Conservation (phyloP, 176 grass and related monocot genomes). For the Triticum monococcum region DNA sequence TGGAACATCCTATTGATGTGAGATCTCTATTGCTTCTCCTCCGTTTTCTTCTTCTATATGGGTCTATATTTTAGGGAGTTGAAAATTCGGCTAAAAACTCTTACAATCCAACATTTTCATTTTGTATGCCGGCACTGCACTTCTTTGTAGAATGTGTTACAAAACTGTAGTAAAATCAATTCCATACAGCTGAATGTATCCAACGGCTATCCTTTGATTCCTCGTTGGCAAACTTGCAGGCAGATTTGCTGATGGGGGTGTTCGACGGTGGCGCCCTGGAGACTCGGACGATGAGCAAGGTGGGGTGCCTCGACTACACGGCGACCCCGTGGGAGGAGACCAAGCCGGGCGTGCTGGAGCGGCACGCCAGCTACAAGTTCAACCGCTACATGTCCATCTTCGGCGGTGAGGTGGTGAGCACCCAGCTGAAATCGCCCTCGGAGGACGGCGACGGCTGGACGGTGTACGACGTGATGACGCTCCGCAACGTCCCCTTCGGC, state of each 20-base stretch:
- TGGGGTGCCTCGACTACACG: slow-evolving; percentile 72
- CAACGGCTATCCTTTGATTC: not conserved
- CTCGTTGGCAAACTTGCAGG: slow-evolving; percentile 6
- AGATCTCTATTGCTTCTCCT: slow-evolving; percentile 26
- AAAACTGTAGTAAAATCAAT: not conserved
- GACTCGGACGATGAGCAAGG: slow-evolving; percentile 54
- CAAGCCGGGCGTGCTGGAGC: slow-evolving; percentile 50
- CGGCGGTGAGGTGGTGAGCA: slow-evolving; percentile 75
- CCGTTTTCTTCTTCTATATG: not conserved
- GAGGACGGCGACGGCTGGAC: slow-evolving; percentile 60
- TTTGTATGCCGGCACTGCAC: too few relatives aligned
- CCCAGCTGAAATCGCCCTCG: slow-evolving; percentile 52
- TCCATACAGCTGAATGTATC: not conserved
- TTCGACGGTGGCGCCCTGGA: slow-evolving; percentile 68
- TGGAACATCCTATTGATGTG: slow-evolving; percentile 55
- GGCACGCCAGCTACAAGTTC: slow-evolving; percentile 71
- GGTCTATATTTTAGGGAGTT: not conserved
- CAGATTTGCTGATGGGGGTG: slow-evolving; percentile 54
- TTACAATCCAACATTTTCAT: not conserved
- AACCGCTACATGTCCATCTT: slow-evolving; percentile 76
- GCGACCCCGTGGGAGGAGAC: slow-evolving; percentile 57
- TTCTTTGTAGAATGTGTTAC: too few relatives aligned
- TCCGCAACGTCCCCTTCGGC: slow-evolving; percentile 73
- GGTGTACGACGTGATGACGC: slow-evolving; percentile 61
- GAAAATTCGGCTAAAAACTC: not conserved